Conservation (phyloP, 208 protist species). For the Leishmania lainsoni region DNA sequence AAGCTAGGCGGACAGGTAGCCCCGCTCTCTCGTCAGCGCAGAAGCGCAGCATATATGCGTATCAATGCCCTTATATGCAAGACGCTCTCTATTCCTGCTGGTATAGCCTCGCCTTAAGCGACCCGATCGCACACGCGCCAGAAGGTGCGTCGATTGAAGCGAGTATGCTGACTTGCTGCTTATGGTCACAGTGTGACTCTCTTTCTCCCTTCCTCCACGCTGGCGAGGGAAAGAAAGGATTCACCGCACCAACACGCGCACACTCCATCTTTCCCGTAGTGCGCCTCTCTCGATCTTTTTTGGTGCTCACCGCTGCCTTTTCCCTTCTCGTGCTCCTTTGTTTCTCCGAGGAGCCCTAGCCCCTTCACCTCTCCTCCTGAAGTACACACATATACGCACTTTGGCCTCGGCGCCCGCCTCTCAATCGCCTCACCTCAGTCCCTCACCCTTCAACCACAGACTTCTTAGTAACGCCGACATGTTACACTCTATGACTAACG, state of each 20-base stretch:
- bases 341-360: background rate
- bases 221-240: background rate
- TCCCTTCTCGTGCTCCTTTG: slow-evolving; percentile 1
- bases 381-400: background rate
- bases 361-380: background rate
- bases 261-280: background rate
- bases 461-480: background rate
- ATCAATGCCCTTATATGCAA: background rate
- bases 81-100: slow-evolving; percentile 1
- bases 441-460: background rate
- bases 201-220: background rate
- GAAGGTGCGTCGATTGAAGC: background rate
- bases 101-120: background rate
- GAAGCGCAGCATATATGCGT: background rate
- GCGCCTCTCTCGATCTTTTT: slow-evolving; percentile 14
- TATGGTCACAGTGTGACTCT: background rate
- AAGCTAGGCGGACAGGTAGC: background rate
- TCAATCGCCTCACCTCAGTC: background rate
- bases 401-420: background rate
- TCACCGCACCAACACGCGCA: slow-evolving; percentile 1
- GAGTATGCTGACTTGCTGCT: background rate
- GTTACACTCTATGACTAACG: background rate
- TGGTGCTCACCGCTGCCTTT: slow-evolving; percentile 19
- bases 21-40: background rate
- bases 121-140: background rate